Conservation (phyloP, 108 stramenopile species). For the Discostella pseudostelligera region DNA sequence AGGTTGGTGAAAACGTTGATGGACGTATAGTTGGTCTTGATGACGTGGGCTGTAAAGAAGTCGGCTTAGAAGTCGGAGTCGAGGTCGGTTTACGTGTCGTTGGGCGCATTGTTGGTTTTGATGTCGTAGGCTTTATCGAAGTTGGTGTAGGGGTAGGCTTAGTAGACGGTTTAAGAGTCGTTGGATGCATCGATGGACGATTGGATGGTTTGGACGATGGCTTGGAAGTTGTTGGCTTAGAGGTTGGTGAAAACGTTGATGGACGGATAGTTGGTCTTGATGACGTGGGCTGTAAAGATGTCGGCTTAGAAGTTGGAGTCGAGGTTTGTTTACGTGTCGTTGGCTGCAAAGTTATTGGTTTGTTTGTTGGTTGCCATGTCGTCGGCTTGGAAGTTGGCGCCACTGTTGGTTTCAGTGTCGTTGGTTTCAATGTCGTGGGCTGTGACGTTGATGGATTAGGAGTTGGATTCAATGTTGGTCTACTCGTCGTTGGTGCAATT, state of each 20-base stretch:
- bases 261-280: too few relatives aligned
- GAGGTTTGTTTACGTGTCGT: background rate
- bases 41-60: background rate
- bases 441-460: background rate
- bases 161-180: too few relatives aligned
- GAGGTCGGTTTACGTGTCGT: background rate
- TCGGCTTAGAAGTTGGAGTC: background rate
- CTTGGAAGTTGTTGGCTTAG: too few relatives aligned
- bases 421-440: background rate
- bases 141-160: too few relatives aligned
- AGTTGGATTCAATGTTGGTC: background rate
- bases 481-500: background rate
- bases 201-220: too few relatives aligned
- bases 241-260: too few relatives aligned
- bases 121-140: too few relatives aligned
- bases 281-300: background rate
- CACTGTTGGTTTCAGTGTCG: background rate
- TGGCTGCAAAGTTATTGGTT: background rate
- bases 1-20: background rate
- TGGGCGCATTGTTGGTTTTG: background rate
- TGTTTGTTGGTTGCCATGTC: too few relatives aligned
- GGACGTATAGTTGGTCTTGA: too few relatives aligned
- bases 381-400: too few relatives aligned
- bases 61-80: background rate
- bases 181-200: too few relatives aligned